Conservation (phyloP, 2,329 filamentous ascomycete species). For the Cladophialophora psammophila region DNA sequence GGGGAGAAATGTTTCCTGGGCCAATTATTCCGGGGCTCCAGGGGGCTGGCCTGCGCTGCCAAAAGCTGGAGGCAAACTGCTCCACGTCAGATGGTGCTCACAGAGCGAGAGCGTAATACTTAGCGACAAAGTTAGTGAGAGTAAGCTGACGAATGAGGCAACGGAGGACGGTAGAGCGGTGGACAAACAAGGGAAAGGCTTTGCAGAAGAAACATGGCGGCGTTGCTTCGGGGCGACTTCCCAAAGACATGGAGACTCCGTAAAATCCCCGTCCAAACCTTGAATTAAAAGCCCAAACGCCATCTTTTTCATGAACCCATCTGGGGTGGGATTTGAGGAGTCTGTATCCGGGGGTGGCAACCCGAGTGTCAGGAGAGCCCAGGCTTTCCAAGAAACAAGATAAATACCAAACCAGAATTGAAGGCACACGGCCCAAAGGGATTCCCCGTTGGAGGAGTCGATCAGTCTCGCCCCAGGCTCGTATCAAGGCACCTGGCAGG, state of each 20-base stretch:
- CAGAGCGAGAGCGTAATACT: conserved; percentile 3
- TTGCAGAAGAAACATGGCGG: conserved; percentile 22
- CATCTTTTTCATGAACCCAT: not conserved
- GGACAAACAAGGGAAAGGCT: not conserved
- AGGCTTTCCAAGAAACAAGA: not conserved
- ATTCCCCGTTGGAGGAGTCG: conserved; percentile 10
- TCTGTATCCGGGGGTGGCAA: conserved; percentile 15
- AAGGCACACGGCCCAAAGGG: conserved; percentile 18
- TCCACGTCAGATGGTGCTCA: conserved; percentile 25
- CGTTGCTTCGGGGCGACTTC: conserved; percentile 24
- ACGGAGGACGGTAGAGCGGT: not conserved
- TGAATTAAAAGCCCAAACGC: not conserved
- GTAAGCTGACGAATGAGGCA: conserved; percentile 34
- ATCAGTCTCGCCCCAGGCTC: not conserved
- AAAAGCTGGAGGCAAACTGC: conserved; percentile 7
- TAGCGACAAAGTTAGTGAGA: conserved; percentile 13
- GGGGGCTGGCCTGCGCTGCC: not conserved
- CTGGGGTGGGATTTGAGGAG: conserved; percentile 12
- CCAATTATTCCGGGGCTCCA: conserved; percentile 17
- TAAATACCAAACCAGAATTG: not conserved
- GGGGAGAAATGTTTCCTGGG: conserved; percentile 12
- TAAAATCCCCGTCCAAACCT: conserved; percentile 28
- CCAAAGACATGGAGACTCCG: conserved; percentile 34
- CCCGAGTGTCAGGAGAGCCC: not conserved
- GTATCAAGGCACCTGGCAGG: not conserved